phyloP scores from a whole-genome alignment of 1,139 yeast genomes.

The Taiozyma onychis region DNA sequence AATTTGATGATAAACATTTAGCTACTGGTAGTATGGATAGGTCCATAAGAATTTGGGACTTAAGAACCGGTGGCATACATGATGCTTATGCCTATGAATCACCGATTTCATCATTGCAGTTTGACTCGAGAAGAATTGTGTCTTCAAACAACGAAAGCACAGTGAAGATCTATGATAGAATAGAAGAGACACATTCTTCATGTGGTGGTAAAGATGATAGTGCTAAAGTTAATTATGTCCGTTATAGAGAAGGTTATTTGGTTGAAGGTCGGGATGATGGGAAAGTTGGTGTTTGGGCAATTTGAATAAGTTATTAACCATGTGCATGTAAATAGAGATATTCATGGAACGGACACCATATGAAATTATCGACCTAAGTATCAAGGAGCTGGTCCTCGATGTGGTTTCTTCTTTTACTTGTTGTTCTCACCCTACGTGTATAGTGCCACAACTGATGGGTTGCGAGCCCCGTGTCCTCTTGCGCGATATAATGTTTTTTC shows the following conservation, averaged over 20 bases:
- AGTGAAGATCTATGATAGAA: constrained; percentile 52
- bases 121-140: constrained; percentile 50
- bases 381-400: no score
- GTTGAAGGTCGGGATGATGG: constrained; percentile 61
- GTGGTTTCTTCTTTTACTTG: no score
- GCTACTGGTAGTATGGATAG: constrained; percentile 63
- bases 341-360: not conserved
- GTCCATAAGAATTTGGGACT: constrained; percentile 66
- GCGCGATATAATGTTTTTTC: no score
- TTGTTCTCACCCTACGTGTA: no score
- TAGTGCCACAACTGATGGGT: no score
- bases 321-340: not conserved
- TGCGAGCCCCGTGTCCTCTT: no score
- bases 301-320: constrained; percentile 13
- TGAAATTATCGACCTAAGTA: not conserved
- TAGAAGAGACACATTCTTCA: constrained; percentile 44
- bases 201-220: constrained; percentile 36
- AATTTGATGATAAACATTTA: constrained; percentile 58
- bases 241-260: constrained; percentile 55
- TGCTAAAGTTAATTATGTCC: constrained; percentile 34
- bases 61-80: constrained; percentile 56
- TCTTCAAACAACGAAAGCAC: constrained; percentile 43
- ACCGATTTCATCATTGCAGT: constrained; percentile 46
- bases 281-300: constrained; percentile 54
- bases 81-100: constrained; percentile 55